Evolutionary conservation across 2,329 filamentous ascomycete species (phyloP), one percentile per base, ranked within the genome.

Genomic region (Talaromyces sp.): DNA sequence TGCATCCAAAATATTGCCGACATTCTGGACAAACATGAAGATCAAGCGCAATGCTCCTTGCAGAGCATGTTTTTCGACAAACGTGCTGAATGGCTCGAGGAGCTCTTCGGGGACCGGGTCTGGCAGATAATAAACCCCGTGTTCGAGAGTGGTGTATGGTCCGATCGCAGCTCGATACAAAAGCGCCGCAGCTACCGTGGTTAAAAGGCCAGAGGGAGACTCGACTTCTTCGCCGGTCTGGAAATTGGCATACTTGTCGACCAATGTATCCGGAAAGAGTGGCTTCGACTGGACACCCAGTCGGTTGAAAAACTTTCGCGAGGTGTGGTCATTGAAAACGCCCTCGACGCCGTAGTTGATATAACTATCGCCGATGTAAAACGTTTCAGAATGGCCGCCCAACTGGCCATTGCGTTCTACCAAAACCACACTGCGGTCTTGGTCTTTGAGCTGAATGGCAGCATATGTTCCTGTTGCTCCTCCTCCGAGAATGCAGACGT

Each of bases 41-140:
- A 55, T 9, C 30, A 55, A 16, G 30, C 33, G 52, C 28, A 55
- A 18, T 31, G 28, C 52, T 3, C 80, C 82, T n/a, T 74, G 68
- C 3, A 85, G 68, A n/a, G 73, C 68, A 68, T 83, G 77, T 67
- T 83, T 83, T 44, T 72, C 67, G 12, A 80, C 71, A 60, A 83
- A 83, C 4, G 81, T 72, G 18, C 78, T 75, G 61, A 81, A 83
- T 2, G 80, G 75, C 4, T 82, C 67, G 23, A 80, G 67, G 4
- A 85, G 70, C 44, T 82, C 81, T 40, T 76, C 72, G 0, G 81
- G 80, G 0, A 82, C 75, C 5, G 75, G 72, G 16, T 72, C 65
- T 0, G 80, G 76, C 0, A 82, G 69, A 18, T 81, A 76, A 40
- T 57, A 57, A 1, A 44, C 40, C 18, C 23, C 28, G 23, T 50